A percentile compares a stretch with the other conserved stretches of the same genome.
These are phyloP conservation scores for Irpex sp. DNA, from an alignment of 1,284 basidiomycete species.

Conservation along the genomic window DNA sequence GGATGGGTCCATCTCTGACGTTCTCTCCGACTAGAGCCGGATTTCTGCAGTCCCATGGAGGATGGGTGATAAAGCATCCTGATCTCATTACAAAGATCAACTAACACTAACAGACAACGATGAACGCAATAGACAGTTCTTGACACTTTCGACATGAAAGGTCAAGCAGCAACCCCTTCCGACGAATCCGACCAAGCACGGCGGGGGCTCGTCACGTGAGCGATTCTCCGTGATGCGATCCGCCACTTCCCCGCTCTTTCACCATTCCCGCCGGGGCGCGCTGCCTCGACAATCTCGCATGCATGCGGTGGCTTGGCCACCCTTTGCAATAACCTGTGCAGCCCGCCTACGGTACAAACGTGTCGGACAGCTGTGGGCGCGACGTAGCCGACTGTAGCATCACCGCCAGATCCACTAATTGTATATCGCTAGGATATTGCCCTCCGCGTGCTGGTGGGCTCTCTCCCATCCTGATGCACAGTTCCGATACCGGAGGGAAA, in stretches of 20 bases:
- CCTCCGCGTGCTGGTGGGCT: neutral
- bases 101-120: neutral
- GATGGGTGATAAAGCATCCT: constrained; percentile 9
- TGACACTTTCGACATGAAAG: neutral
- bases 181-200: neutral
- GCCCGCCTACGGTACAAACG: no score
- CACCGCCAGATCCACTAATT: no score
- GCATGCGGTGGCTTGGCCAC: no score
- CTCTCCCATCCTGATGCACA: neutral
- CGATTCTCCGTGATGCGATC: neutral
- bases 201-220: neutral
- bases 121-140: neutral
- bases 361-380: no score
- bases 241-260: neutral
- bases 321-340: no score
- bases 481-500: neutral
- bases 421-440: neutral
- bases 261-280: neutral
- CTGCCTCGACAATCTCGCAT: no score
- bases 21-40: constrained; percentile 8
- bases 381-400: no score
- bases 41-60: neutral
- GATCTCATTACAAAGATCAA: neutral
- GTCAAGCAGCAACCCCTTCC: neutral
- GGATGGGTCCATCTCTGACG: constrained; percentile 1